phyloP scores from a whole-genome alignment of 352 stramenopile species.

The Poterioochromonas sp. region DNA sequence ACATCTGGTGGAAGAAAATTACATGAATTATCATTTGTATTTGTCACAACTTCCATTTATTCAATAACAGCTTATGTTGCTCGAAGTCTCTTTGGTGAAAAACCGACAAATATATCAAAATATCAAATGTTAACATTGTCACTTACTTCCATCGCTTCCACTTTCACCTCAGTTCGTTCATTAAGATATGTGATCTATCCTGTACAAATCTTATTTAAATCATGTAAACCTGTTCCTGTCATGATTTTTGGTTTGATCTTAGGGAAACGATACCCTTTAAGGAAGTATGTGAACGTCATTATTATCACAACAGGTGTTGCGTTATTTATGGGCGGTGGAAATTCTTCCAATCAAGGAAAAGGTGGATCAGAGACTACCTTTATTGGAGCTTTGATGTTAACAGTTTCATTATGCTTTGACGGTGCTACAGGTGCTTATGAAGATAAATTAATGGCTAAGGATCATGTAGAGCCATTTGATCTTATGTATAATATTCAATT shows the following conservation, averaged over 20 bases:
- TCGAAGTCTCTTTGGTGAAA: slow-evolving; percentile 46
- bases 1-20: slow-evolving; percentile 63
- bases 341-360: slow-evolving; percentile 6
- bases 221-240: slow-evolving; percentile 76
- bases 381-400: slow-evolving; percentile 65
- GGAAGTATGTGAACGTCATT: slow-evolving; percentile 74
- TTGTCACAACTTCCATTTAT: slow-evolving; percentile 66
- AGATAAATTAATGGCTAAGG: slow-evolving; percentile 77
- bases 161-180: slow-evolving; percentile 67
- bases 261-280: slow-evolving; percentile 67
- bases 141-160: slow-evolving; percentile 64
- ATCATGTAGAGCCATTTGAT: slow-evolving; percentile 74
- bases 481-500: slow-evolving; percentile 84
- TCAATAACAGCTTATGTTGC: slow-evolving; percentile 28
- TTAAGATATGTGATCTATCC: slow-evolving; percentile 63
- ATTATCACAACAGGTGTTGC: slow-evolving; percentile 68
- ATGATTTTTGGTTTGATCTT: slow-evolving; percentile 72
- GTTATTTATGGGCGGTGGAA: slow-evolving; percentile 54
- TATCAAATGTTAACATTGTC: slow-evolving; percentile 51
- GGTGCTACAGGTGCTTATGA: slow-evolving; percentile 75
- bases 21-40: slow-evolving; percentile 69
- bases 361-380: slow-evolving; percentile 36
- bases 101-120: slow-evolving; percentile 52
- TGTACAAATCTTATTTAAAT: slow-evolving; percentile 68
- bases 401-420: slow-evolving; percentile 76